phyloP scores from a whole-genome alignment of 1,139 yeast genomes.

The Suzukiozyma palmioleophila region DNA sequence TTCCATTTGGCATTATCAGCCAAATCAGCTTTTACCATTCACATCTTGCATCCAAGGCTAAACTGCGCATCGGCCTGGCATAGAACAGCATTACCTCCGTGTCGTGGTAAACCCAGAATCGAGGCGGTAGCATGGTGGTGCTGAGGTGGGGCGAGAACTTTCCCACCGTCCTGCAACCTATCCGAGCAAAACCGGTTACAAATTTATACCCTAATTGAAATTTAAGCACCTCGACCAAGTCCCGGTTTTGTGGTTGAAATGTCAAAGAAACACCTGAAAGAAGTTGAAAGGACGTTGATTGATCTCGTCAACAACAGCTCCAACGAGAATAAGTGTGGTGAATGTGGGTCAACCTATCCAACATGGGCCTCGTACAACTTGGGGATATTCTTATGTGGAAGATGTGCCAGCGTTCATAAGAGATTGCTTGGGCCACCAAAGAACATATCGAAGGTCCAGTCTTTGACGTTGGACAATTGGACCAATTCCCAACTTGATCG shows the following conservation, averaged over 20 bases:
- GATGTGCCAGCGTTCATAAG: constrained; percentile 78
- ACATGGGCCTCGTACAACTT: constrained; percentile 49
- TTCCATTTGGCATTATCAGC: too few species aligned
- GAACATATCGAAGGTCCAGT: constrained; percentile 64
- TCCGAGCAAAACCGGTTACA: too few species aligned
- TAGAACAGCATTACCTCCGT: too few species aligned
- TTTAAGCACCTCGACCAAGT: too few species aligned
- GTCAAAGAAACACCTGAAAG: constrained; percentile 33
- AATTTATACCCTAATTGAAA: too few species aligned
- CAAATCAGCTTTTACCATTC: too few species aligned
- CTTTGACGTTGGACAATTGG: constrained; percentile 83
- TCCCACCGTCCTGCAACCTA: too few species aligned
- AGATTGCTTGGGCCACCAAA: constrained; percentile 55
- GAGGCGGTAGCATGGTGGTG: too few species aligned
- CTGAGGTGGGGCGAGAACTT: too few species aligned
- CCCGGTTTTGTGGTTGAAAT: constrained; percentile 9
- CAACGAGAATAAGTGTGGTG: constrained; percentile 65
- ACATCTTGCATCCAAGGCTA: too few species aligned
- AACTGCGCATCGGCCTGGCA: too few species aligned
- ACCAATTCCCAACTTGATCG: constrained; percentile 53
- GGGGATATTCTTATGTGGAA: constrained; percentile 70
- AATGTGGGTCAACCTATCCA: constrained; percentile 62
- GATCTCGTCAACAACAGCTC: constrained; percentile 37
- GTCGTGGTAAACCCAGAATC: too few species aligned
- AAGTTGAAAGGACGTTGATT: constrained; percentile 39